These are phyloP conservation scores for Collybiopsis luxurians DNA, from an alignment of 768 basidiomycete genomes.

Conservation along the genomic window DNA sequence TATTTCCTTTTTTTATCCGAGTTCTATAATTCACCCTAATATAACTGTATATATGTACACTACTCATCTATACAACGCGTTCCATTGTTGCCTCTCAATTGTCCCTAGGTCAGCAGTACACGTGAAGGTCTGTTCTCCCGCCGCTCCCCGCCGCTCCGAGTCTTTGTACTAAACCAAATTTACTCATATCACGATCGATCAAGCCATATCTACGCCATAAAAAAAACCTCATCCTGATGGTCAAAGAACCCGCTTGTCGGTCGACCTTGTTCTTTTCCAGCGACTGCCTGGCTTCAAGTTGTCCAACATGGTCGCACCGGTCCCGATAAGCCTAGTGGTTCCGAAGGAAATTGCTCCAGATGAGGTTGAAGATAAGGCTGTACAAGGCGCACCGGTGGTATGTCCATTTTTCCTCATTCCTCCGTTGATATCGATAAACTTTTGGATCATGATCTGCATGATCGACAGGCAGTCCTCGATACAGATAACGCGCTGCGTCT, in stretches of 20 bases:
- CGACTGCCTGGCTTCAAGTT: no score
- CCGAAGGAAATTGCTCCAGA: constrained; percentile 16
- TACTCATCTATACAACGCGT: neutral
- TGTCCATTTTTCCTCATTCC: constrained; percentile 11
- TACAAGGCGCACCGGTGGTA: constrained; percentile 39
- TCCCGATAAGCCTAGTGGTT: neutral
- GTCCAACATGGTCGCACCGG: no score
- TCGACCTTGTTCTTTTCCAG: no score
- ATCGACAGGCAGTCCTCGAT: constrained; percentile 26
- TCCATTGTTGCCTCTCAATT: neutral
- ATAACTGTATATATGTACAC: neutral
- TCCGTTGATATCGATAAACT: neutral
- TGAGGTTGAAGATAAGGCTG: constrained; percentile 32
- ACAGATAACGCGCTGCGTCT: constrained; percentile 29
- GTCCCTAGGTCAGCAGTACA: no score
- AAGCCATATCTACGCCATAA: neutral
- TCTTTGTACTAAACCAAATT: no score
- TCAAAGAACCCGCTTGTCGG: no score
- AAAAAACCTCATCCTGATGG: no score
- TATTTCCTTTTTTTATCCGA: no score
- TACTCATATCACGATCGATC: neutral
- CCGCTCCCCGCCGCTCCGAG: no score
- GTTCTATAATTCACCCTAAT: neutral
- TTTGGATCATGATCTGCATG: neutral
- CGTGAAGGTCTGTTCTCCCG: no score